These are phyloP conservation scores for Claviceps africana DNA, from an alignment of 2,329 filamentous ascomycete species.

Conservation along the genomic window DNA sequence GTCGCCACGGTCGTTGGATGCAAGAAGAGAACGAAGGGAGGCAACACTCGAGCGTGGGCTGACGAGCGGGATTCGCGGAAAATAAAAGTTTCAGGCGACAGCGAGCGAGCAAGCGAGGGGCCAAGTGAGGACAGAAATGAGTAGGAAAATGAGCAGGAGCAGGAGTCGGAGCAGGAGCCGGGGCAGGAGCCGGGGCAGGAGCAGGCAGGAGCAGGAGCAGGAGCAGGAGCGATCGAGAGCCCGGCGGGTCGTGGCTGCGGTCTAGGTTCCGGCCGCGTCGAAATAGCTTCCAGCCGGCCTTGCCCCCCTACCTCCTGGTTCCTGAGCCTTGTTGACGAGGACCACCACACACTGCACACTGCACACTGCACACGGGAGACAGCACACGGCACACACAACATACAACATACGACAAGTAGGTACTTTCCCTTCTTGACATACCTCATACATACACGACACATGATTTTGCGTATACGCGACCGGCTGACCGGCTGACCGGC, in stretches of 20 bases:
- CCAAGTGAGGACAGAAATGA: not conserved
- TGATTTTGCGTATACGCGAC: no score
- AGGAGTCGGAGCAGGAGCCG: no score
- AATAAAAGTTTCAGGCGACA: constrained; percentile 2
- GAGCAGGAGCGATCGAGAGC: constrained; percentile 1
- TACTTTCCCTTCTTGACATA: no score
- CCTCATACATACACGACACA: no score
- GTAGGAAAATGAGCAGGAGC: not conserved
- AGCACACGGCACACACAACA: no score
- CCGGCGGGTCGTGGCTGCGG: constrained; percentile 5
- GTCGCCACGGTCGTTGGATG: not conserved
- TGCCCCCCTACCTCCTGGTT: not conserved
- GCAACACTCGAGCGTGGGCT: not conserved
- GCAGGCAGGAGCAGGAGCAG: not conserved
- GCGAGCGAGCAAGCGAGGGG: not conserved
- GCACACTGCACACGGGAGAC: no score
- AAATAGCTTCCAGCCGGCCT: not conserved
- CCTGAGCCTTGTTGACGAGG: not conserved
- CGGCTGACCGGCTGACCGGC: not conserved
- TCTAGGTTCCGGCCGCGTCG: constrained; percentile 1
- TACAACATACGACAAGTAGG: no score
- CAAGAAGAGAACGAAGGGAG: not conserved
- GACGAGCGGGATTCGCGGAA: constrained; percentile 1
- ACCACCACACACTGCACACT: not conserved
- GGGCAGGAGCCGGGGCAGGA: not conserved